Conservation (phyloP, 176 grass and related monocot genomes). For the Elymus sibiricus region DNA sequence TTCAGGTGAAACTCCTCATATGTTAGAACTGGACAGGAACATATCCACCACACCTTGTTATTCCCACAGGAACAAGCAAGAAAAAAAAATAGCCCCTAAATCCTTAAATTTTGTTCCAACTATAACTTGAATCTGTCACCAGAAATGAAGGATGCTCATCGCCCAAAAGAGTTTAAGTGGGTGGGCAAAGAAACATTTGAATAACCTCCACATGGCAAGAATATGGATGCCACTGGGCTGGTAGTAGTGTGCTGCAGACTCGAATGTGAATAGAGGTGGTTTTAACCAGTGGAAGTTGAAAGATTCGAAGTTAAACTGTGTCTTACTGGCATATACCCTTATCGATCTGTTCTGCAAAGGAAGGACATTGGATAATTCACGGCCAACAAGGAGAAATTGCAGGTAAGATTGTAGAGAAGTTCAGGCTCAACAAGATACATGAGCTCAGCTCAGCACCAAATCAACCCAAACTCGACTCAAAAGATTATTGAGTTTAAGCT, state of each 20-base stretch:
- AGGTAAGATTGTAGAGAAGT: background rate
- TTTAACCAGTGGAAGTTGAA: background rate
- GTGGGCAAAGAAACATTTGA: background rate
- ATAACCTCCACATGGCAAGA: background rate
- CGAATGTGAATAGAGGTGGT: background rate
- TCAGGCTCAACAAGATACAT: background rate
- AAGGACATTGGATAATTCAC: background rate
- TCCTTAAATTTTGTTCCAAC: background rate
- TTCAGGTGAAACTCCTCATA: background rate
- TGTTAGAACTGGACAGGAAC: background rate
- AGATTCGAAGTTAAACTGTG: background rate
- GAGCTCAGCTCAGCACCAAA: conserved; percentile 1
- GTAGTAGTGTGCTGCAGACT: background rate
- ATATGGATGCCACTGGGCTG: background rate
- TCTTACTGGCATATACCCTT: background rate
- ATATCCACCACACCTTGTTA: background rate
- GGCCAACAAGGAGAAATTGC: background rate
- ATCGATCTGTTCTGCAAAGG: background rate
- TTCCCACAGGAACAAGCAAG: background rate
- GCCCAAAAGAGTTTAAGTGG: background rate
- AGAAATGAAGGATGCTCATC: background rate
- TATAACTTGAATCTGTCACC: background rate
- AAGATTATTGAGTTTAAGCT: background rate
- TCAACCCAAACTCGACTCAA: background rate
- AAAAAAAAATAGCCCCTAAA: background rate